phyloP scores from a whole-genome alignment of 805 yeast species.

The Allodekkera sacchari region DNA sequence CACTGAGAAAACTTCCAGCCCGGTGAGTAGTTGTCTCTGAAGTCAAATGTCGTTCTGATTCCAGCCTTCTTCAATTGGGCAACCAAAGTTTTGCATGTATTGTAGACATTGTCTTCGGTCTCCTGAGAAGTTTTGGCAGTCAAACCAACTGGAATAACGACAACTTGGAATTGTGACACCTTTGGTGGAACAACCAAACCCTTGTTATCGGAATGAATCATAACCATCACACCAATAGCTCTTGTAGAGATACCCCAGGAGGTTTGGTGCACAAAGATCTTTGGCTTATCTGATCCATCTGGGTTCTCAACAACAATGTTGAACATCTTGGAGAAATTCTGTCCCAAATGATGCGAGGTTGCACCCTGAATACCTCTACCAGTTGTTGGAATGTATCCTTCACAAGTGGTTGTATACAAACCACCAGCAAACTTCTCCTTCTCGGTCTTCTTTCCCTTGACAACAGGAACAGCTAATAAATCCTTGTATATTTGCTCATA shows the following conservation, averaged over 20 bases:
- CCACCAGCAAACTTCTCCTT: slow-evolving; percentile 99
- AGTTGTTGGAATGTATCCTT: slow-evolving; percentile 95
- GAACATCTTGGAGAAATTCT: slow-evolving; percentile 98
- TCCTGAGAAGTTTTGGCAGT: slow-evolving; percentile 80
- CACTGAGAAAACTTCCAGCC: slow-evolving; percentile 99
- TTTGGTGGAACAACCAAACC: slow-evolving; percentile 98
- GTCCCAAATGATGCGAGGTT: slow-evolving; percentile 96
- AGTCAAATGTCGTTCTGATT: slow-evolving; percentile 76
- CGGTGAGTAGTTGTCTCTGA: slow-evolving; percentile 90
- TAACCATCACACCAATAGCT: slow-evolving; percentile 98
- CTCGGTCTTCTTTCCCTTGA: slow-evolving; percentile 92
- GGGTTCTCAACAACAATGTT: slow-evolving; percentile 94
- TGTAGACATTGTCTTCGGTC: slow-evolving; percentile 58
- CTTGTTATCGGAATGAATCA: slow-evolving; percentile 97
- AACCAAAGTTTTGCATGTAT: slow-evolving; percentile 67
- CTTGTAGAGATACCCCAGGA: slow-evolving; percentile 99
- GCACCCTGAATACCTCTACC: slow-evolving; percentile 99
- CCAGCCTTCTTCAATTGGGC: slow-evolving; percentile 47
- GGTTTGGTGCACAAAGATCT: slow-evolving; percentile 87
- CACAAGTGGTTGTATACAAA: slow-evolving; percentile 88
- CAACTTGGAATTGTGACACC: slow-evolving; percentile 88
- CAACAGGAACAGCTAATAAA: slow-evolving; percentile 92
- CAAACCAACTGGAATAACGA: slow-evolving; percentile 90
- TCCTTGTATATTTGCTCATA: slow-evolving; percentile 84
- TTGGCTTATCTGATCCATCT: slow-evolving; percentile 76